phyloP scores from a whole-genome alignment of 2,329 filamentous ascomycete genomes.

The Colletotrichum sp. region DNA sequence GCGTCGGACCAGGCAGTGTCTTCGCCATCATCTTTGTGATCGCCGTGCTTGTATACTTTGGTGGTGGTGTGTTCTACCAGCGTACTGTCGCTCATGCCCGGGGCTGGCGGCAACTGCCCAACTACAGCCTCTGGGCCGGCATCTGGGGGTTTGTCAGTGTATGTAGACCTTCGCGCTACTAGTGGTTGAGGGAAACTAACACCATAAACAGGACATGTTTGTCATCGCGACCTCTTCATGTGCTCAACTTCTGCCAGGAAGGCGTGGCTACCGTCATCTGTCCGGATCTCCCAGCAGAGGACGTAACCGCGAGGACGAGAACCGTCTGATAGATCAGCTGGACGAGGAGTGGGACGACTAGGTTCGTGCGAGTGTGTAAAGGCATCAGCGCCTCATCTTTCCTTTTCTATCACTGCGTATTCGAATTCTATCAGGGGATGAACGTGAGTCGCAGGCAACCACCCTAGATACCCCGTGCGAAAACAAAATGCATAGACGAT shows the following conservation, averaged over 20 bases:
- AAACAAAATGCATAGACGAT: conserved; percentile 11
- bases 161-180: conserved; percentile 26
- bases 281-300: conserved; percentile 56
- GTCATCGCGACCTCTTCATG: conserved; percentile 74
- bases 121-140: conserved; percentile 91
- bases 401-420: neutral
- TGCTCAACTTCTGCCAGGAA: conserved; percentile 66
- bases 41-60: conserved; percentile 84
- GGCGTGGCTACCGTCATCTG: conserved; percentile 71
- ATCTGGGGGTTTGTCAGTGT: conserved; percentile 86
- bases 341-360: conserved; percentile 97
- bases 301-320: conserved; percentile 78
- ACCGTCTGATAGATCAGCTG: conserved; percentile 90
- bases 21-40: conserved; percentile 85
- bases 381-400: neutral
- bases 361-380: neutral
- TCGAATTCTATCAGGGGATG: neutral
- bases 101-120: conserved; percentile 94
- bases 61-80: conserved; percentile 95
- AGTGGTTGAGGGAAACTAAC: conserved; percentile 20
- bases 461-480: conserved; percentile 17
- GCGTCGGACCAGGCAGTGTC: conserved; percentile 73
- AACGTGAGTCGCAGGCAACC: conserved; percentile 16
- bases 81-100: conserved; percentile 92
- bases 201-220: conserved; percentile 61